Percentiles rank a stretch among this genome's conserved stretches.
Evolutionary conservation across 768 basidiomycete genomes (phyloP).

Genomic region (Termitomyces sp.): DNA sequence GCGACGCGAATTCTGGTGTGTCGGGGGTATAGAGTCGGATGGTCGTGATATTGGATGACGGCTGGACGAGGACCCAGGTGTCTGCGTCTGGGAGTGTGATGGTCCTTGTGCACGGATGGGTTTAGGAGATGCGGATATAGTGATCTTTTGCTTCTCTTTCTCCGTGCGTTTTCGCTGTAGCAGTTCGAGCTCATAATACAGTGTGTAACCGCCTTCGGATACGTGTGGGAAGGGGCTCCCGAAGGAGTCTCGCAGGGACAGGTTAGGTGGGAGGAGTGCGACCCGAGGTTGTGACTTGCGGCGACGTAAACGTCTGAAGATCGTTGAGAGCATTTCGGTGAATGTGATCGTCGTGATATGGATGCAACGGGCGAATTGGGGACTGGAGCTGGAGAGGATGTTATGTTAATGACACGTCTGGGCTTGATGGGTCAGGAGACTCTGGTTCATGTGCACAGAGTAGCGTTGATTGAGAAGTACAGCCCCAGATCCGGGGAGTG

Average conservation of each 20-base stretch:
- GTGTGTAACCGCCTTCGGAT: constrained; percentile 36
- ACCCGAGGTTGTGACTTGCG: constrained; percentile 10
- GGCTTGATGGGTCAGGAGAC: constrained; percentile 16
- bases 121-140: constrained; percentile 9
- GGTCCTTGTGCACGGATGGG: constrained; percentile 1
- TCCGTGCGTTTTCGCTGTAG: constrained; percentile 12
- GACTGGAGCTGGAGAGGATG: neutral
- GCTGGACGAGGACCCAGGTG: constrained; percentile 14
- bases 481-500: constrained; percentile 1
- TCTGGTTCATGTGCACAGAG: constrained; percentile 13
- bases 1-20: neutral
- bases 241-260: constrained; percentile 33
- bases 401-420: constrained; percentile 1
- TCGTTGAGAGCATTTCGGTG: constrained; percentile 26
- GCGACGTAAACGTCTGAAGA: constrained; percentile 22
- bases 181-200: constrained; percentile 30
- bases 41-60: constrained; percentile 18
- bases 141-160: constrained; percentile 1
- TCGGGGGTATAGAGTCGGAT: constrained; percentile 17
- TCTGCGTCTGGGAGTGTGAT: constrained; percentile 12
- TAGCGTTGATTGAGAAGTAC: constrained; percentile 6
- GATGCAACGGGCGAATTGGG: neutral
- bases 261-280: constrained; percentile 28
- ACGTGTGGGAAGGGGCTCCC: constrained; percentile 36
- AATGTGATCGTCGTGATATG: neutral